phyloP scores from a whole-genome alignment of 148 eudicot genomes.

The Vaccinium darrowii region DNA sequence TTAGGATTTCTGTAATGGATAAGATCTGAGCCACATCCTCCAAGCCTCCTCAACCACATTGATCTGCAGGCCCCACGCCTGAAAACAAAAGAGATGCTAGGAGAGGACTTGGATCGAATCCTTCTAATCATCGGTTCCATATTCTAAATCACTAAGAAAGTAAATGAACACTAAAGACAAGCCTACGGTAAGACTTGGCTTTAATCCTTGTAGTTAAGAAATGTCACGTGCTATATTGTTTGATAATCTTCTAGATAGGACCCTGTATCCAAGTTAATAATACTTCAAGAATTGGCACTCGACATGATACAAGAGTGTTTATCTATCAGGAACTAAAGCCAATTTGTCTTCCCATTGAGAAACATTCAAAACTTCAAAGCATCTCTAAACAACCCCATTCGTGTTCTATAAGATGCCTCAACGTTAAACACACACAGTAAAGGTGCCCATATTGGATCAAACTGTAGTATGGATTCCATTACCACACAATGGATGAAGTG shows the following conservation, averaged over 20 bases:
- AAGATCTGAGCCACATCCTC: background rate
- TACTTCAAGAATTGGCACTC: background rate
- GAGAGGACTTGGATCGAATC: background rate
- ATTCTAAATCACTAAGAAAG: background rate
- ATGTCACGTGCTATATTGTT: background rate
- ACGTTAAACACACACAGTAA: background rate
- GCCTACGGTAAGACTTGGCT: background rate
- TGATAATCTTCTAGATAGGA: background rate
- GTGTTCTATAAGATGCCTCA: background rate
- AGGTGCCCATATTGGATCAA: background rate
- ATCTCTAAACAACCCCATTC: background rate
- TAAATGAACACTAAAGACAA: background rate
- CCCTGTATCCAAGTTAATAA: background rate
- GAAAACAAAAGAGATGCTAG: background rate
- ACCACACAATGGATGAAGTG: slow-evolving; percentile 11
- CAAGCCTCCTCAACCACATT: background rate
- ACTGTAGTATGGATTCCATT: background rate
- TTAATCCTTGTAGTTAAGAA: background rate
- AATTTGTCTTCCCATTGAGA: background rate
- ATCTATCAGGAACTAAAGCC: background rate
- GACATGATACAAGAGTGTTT: background rate
- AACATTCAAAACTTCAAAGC: background rate
- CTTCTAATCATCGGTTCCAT: background rate
- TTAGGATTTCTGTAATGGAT: background rate
- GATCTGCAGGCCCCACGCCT: background rate